Evolutionary conservation across 2,329 filamentous ascomycete genomes (phyloP), one percentile per base, ranked within the genome.

Genomic region (Colletotrichum horii): DNA sequence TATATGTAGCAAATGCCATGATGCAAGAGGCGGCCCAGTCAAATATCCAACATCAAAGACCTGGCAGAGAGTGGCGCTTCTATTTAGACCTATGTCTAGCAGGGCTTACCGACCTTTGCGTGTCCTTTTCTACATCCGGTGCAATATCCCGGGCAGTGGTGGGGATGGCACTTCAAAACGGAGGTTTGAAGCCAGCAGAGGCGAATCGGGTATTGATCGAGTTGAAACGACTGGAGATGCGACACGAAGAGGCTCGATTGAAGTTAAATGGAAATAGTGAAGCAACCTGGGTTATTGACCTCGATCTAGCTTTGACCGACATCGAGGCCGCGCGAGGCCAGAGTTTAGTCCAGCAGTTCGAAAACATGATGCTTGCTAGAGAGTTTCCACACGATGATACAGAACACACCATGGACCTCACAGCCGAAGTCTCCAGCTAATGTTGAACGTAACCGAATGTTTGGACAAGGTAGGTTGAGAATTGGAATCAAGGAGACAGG

Each of bases 1-100:
- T 75, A 7, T 74, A 74, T 19, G 62, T 74, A 2, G 70, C 70
- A 34, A 74, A 74, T 16, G 70, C 70, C 30, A 43, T 68, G 55
- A 64, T 73, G 14, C 62, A 16, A 4, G 55, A 74, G 38, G 55
- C 38, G 8, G 14, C 43, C 2, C 43, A 52, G 43, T 52, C 43
- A 22, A 14, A 26, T 2, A 6, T 6, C 11, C 4, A 26, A 8
- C 12, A 9, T n/a, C 12, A 6, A 19, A 4, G 4, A 4, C 11
- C n/a, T 22, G 43, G 24, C 3, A n/a, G 11, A 52, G n/a, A 56
- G 6, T 32, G 38, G 38, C 26, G n/a, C 1, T 56, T 67, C 26
- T 56, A 52, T 8, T 30, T 56, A 1, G 65, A 67, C 32, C 38
- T 56, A 14, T 55, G 38, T 12, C 28, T 67, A 2, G 38, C 28